Conservation (phyloP, 129 eudicot species). For the Ambrosia trifida region DNA sequence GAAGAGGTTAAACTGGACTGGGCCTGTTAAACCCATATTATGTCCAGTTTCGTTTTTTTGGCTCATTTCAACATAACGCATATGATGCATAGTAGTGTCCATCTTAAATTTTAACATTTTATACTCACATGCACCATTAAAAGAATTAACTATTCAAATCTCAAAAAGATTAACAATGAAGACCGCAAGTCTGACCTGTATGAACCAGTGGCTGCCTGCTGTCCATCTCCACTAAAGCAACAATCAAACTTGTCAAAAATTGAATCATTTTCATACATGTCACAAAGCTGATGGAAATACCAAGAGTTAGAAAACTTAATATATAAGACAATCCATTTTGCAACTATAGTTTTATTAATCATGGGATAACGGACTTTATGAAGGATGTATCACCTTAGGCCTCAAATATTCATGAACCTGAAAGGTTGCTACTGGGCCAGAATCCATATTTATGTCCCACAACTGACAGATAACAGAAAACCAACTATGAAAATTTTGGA, state of each 20-base stretch:
- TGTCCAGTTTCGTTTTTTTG: no score
- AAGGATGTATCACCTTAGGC: constrained; percentile 62
- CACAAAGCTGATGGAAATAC: constrained; percentile 65
- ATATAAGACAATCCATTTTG: background rate
- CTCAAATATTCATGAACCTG: constrained; percentile 91
- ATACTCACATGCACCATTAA: no score
- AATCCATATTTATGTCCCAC: constrained; percentile 96
- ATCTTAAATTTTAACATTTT: no score
- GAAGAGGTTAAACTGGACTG: no score
- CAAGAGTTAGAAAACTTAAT: constrained; percentile 7
- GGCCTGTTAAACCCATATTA: no score
- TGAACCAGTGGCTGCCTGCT: constrained; percentile 83
- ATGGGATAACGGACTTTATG: background rate
- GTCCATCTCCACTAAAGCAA: constrained; percentile 94
- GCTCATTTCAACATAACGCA: no score
- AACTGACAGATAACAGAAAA: constrained; percentile 47
- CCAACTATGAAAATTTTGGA: no score
- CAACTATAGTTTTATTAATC: constrained; percentile 7
- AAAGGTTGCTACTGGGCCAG: constrained; percentile 88
- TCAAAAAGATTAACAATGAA: background rate
- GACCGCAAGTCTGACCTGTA: constrained; percentile 57
- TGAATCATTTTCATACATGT: constrained; percentile 85
- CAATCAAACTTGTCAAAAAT: constrained; percentile 94
- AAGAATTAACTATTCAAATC: no score
- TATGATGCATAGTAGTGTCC: no score